These are phyloP conservation scores for Coemansia sp. DNA, from an alignment of 192 early-diverging fungal species.

Conservation along the genomic window DNA sequence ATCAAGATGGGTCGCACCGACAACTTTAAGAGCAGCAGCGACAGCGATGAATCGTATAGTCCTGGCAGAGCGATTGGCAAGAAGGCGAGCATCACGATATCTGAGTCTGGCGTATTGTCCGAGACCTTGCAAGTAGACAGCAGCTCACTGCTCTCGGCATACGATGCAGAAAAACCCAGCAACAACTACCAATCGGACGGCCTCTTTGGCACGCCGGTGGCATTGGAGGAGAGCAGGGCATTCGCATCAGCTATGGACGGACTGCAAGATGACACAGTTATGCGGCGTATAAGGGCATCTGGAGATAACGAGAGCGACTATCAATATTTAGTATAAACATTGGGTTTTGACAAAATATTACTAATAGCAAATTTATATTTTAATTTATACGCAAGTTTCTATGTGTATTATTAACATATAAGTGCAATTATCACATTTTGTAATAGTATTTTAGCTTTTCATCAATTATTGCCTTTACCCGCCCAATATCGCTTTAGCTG, in stretches of 20 bases:
- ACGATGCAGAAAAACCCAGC: neutral
- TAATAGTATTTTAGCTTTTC: neutral
- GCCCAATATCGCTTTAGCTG: neutral
- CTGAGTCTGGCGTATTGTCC: constrained; percentile 1
- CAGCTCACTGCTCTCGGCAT: neutral
- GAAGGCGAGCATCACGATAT: constrained; percentile 6
- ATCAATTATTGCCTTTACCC: neutral
- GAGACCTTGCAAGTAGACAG: neutral
- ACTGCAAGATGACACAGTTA: constrained; percentile 28
- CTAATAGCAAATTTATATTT: neutral
- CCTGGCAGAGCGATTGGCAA: neutral
- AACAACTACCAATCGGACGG: neutral
- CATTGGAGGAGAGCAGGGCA: constrained; percentile 16
- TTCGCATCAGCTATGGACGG: constrained; percentile 5
- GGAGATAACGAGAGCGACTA: constrained; percentile 8
- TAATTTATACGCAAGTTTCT: neutral
- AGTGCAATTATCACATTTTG: neutral
- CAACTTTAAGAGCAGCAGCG: neutral
- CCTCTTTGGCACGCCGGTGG: neutral
- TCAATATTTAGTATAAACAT: neutral
- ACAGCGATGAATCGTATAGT: neutral
- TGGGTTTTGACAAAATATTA: neutral
- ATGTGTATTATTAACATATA: neutral
- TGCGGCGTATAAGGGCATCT: constrained; percentile 14
- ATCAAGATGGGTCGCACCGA: neutral